These are phyloP conservation scores for Solanum bukasovii DNA, from an alignment of 257 asterid species.

Conservation along the genomic window DNA sequence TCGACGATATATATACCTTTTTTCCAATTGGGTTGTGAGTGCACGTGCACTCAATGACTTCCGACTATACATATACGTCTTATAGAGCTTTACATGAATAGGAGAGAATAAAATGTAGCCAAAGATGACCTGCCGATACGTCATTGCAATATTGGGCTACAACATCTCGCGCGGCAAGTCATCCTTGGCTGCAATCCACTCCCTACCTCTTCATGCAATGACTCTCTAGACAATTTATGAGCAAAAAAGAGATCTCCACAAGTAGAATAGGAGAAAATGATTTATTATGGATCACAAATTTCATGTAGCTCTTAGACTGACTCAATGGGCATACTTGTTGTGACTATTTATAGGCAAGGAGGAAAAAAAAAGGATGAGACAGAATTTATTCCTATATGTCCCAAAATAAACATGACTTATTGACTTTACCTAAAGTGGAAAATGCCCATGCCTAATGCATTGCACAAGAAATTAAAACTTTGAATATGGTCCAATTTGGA, in stretches of 20 bases:
- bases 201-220: constrained; percentile 2
- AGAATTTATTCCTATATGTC: background rate
- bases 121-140: background rate
- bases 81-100: constrained; percentile 1
- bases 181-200: constrained; percentile 11
- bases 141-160: background rate
- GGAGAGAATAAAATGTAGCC: constrained; percentile 11
- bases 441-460: background rate
- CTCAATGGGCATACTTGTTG: background rate
- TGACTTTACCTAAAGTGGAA: background rate
- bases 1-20: background rate
- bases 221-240: background rate
- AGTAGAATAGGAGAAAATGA: background rate
- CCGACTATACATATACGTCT: background rate
- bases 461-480: background rate
- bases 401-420: background rate
- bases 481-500: background rate
- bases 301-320: background rate
- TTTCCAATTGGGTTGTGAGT: background rate
- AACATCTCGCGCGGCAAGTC: constrained; percentile 14
- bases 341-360: background rate
- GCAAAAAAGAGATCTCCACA: background rate
- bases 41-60: background rate
- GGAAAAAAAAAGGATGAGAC: background rate
- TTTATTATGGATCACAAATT: background rate